Evolutionary conservation across 2,329 filamentous ascomycete species (phyloP), one percentile per base, ranked within the genome.

Genomic region (Cytospora piceicola): DNA sequence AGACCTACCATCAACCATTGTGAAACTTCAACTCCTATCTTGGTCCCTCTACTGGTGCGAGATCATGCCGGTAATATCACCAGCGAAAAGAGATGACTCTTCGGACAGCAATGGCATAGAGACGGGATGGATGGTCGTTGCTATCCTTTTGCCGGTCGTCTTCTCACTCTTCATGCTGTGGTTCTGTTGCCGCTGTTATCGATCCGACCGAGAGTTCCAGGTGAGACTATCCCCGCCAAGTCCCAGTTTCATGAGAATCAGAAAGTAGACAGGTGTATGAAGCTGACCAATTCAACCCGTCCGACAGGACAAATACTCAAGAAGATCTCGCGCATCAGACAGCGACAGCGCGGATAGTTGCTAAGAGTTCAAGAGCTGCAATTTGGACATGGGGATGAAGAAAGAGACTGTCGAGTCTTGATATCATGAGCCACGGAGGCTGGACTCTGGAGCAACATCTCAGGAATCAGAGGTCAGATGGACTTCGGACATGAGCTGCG

Each of bases 61-160:
- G 4, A 27, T 15, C 12, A 67, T 67, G 65, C 30, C 39, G 2
- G n/a, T 24, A 17, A 32, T 64, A 42, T 15, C 30, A 57, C 11
- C 56, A 12, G 46, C 20, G 1, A 46, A 42, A 51, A 67, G 65
- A 15, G 32, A 58, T 14, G 14, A 46, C 17, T 42, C 49, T 15
- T 61, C 63, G 20, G 54, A 58, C 7, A 27, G 36, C 29, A 62
- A 46, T 7, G 49, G 65, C 5, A 56, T 67, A 15, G 55, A 65
- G 11, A 58, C 65, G 6, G 46, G n/a, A 4, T 67, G 63, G 65
- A 29, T 67, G 53, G 8, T 62, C 8, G 63, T 65, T 20, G 65
- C 62, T 24, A 59, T 65, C 14, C 27, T 65, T 2, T 32, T 67
- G 2, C 65, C 65, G 6, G 17, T 67, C 8, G 1, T 58, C 3